A percentile compares a stretch with the other conserved stretches of the same genome.
phyloP scores from a whole-genome alignment of 31 red algal species.

The Asparagopsis taxiformis region DNA sequence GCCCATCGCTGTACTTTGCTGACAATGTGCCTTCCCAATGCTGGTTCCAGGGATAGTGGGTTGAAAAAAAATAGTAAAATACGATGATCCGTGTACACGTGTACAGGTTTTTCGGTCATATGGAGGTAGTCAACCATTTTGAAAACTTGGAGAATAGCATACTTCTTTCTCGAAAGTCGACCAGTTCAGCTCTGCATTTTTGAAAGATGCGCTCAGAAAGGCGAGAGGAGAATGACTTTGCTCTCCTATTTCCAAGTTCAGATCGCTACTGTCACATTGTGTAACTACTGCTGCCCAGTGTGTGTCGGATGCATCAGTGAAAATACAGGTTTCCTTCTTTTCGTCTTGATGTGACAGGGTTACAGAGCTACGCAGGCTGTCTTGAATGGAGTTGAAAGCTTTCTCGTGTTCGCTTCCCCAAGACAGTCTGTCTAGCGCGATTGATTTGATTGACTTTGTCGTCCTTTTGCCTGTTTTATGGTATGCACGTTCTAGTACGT shows the following conservation, averaged over 20 bases:
- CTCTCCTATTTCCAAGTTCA: background rate
- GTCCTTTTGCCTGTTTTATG: background rate
- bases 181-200: conserved; percentile 10
- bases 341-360: conserved; percentile 8
- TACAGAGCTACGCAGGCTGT: conserved; percentile 9
- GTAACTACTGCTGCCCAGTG: conserved; percentile 34
- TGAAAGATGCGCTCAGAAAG: conserved; percentile 8
- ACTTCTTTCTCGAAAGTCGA: conserved; percentile 21
- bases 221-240: conserved; percentile 26
- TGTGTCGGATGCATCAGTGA: conserved; percentile 32
- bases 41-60: background rate
- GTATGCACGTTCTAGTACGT: background rate
- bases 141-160: conserved; percentile 14
- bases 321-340: conserved; percentile 18
- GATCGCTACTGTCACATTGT: conserved; percentile 2
- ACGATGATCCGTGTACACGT: background rate
- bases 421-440: conserved; percentile 1
- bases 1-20: conserved; percentile 1
- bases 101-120: background rate
- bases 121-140: background rate
- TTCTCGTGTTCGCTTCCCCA: conserved; percentile 8
- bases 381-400: conserved; percentile 16
- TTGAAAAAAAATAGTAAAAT: background rate
- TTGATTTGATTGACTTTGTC: background rate
- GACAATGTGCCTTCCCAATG: background rate